phyloP scores from a whole-genome alignment of 805 yeast species.

The Pichia pseudocactophila region DNA sequence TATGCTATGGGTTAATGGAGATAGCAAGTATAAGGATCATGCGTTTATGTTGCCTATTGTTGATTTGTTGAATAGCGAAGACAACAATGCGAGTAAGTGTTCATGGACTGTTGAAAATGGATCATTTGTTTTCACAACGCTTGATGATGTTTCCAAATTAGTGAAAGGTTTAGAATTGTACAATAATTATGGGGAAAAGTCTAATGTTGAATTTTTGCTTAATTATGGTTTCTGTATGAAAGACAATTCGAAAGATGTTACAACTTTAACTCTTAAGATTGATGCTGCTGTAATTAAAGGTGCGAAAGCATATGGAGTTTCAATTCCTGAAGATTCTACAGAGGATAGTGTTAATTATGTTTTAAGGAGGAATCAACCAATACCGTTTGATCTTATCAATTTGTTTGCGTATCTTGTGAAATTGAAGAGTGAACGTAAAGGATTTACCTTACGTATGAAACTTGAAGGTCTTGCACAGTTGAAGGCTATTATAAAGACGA shows the following conservation, averaged over 20 bases:
- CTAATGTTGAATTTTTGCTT: conserved; percentile 57
- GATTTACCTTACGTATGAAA: conserved; percentile 42
- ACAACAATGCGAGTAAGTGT: conserved; percentile 41
- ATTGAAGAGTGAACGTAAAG: conserved; percentile 36
- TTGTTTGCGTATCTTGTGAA: conserved; percentile 49
- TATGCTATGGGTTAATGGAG: conserved; percentile 37
- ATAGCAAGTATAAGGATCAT: conserved; percentile 26
- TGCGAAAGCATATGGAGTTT: conserved; percentile 31
- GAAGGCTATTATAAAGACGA: conserved; percentile 42
- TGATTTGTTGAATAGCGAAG: conserved; percentile 67
- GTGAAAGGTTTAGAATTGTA: conserved; percentile 49
- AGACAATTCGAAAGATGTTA: conserved; percentile 43
- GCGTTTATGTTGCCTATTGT: conserved; percentile 73
- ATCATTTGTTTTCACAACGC: conserved; percentile 31
- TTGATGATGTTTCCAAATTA: conserved; percentile 25
- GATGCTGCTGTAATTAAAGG: conserved; percentile 21
- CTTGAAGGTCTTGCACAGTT: conserved; percentile 55
- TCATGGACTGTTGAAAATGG: conserved; percentile 40
- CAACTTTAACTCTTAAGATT: conserved; percentile 55
- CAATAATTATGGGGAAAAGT: conserved; percentile 74
- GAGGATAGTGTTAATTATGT: conserved; percentile 33
- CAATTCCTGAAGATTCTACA: conserved; percentile 32
- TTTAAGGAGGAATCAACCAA: conserved; percentile 16
- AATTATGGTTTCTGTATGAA: conserved; percentile 69
- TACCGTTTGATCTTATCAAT: conserved; percentile 37